Evolutionary conservation across 352 stramenopile genomes (phyloP), one percentile per base, ranked within the genome.

Genomic region (Pythium phragmitis): DNA sequence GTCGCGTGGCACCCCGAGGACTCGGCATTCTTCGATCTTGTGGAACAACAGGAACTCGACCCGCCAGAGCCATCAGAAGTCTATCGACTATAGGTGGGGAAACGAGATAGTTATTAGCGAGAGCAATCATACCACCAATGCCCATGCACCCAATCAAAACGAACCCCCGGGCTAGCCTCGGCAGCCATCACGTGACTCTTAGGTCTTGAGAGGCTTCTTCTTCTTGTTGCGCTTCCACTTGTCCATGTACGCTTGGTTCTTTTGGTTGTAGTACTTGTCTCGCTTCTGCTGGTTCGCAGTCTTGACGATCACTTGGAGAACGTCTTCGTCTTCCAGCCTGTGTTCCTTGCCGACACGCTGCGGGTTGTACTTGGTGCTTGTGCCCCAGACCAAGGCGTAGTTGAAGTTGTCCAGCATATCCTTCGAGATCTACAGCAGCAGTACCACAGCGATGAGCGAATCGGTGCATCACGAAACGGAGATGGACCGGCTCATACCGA

Each of bases 251-350:
- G 87, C 90, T 76, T 99, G 96, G 53, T 98, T 94, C 63, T 98
- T 90, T 48, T 91, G 77, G 63, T 96, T 91, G 80, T 99, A 99
- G 73, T 98, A 98, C 74, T 98, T 98, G 81, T 98, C 95, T 63
- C 93, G 89, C 77, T 98, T 98, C 74, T 99, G 93, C 75, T 99
- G 97, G 66, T 96, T 98, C 30, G 98, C 96, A 2, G 98, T 99
- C 76, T 99, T 98, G 37, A 97, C 96, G 19, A 99, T 96, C 62
- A 99, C 97, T 68, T 99, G 94, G 49, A 99, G 72, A 23, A 99
- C 97, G 76, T 99, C 98, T 82, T 99, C 96, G 78, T 99, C 98
- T 36, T 96, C 71, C 12, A 99, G 75, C 16, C 88, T 77, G 71
- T 99, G 98, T 53, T 91, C 88, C 49, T 99, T 89, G 55, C 97